phyloP scores from a whole-genome alignment of 139 green algal genomes.

The Zygnema circumcarinatum region DNA sequence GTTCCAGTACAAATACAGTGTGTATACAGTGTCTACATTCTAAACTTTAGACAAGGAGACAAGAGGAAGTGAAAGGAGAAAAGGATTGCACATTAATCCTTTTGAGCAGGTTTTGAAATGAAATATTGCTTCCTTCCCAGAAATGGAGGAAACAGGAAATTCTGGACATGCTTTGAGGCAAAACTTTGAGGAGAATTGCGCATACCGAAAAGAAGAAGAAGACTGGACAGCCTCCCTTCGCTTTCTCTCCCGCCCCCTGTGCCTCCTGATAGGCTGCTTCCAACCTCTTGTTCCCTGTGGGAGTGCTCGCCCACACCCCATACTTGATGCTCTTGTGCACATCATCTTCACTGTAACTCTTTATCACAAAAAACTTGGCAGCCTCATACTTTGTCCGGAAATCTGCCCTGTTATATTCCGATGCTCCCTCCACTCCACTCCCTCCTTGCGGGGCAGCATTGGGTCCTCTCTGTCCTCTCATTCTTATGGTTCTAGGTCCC shows the following conservation, averaged over 20 bases:
- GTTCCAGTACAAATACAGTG: background rate
- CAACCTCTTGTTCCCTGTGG: constrained; percentile 55
- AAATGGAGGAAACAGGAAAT: no score
- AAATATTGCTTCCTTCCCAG: no score
- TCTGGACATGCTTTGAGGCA: no score
- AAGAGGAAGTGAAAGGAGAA: background rate
- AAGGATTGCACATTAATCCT: background rate
- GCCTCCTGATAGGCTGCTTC: constrained; percentile 52
- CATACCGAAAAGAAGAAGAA: constrained; percentile 62
- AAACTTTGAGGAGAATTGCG: no score
- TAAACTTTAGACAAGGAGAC: background rate
- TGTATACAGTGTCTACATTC: background rate
- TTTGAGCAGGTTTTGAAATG: no score
- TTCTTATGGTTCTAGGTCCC: constrained; percentile 24
- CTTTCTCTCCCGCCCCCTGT: background rate
- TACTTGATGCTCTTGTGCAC: constrained; percentile 67
- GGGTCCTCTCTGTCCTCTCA: background rate
- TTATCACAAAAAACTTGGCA: constrained; percentile 64
- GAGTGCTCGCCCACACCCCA: constrained; percentile 58
- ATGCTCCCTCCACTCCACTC: background rate
- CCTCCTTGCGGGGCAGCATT: background rate
- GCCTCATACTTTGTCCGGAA: constrained; percentile 38
- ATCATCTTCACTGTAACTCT: constrained; percentile 66
- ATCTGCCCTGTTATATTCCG: constrained; percentile 43
- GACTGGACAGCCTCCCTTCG: constrained; percentile 39